Conservation (phyloP, 1,284 basidiomycete species). For the Anthracocystis walkeri region DNA sequence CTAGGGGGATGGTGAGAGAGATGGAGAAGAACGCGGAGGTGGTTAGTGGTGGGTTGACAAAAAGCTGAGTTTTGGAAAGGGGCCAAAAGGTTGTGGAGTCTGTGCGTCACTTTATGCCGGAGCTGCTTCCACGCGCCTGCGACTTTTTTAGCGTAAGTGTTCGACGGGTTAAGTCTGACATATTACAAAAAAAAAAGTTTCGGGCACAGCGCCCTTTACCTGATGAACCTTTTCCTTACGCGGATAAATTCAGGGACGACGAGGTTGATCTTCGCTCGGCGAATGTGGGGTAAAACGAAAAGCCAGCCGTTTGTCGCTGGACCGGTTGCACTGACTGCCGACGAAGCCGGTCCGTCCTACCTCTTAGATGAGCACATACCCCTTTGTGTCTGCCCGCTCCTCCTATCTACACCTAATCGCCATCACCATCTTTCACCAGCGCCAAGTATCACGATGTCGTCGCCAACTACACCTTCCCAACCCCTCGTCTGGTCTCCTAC, state of each 20-base stretch:
- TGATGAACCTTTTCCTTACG: too few species aligned
- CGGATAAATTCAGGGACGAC: too few species aligned
- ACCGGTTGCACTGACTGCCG: constrained; percentile 1
- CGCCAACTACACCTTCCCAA: constrained; percentile 16
- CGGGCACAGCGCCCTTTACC: too few species aligned
- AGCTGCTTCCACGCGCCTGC: too few species aligned
- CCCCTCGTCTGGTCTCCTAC: constrained; percentile 48
- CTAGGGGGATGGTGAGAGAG: too few species aligned
- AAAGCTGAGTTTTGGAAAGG: too few species aligned
- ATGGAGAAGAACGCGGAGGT: background rate
- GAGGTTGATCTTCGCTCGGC: background rate
- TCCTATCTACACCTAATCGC: background rate
- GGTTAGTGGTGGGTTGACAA: background rate
- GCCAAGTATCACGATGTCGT: constrained; percentile 5
- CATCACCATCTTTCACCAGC: background rate
- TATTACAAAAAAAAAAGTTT: too few species aligned
- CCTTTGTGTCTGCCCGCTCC: background rate
- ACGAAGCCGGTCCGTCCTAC: constrained; percentile 12
- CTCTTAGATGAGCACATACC: background rate
- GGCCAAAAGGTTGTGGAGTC: too few species aligned
- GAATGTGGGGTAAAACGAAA: constrained; percentile 7
- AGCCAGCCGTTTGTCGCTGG: too few species aligned
- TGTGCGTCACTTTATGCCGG: too few species aligned
- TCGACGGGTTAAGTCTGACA: too few species aligned
- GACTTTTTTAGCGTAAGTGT: too few species aligned